Percentiles rank a stretch among this genome's conserved stretches.
phyloP scores from a whole-genome alignment of 2,329 filamentous ascomycete genomes.

The Penicillium sp. region DNA sequence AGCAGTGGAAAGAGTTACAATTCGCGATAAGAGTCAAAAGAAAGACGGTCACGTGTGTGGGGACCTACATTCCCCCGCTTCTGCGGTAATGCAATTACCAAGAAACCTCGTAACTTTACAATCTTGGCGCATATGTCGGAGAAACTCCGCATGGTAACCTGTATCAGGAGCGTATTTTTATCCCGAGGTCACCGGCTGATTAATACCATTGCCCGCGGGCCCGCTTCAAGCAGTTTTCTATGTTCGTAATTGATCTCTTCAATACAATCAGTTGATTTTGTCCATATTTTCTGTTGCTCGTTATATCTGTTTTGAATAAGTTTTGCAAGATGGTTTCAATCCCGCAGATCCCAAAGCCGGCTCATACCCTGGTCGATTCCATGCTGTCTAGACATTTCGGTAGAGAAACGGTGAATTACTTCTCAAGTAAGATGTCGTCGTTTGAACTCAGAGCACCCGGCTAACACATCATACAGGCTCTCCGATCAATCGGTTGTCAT shows the following conservation, averaged over 20 bases:
- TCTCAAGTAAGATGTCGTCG: conserved; percentile 44
- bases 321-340: conserved; percentile 30
- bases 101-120: conserved; percentile 1
- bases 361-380: conserved; percentile 61
- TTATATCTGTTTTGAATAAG: not conserved
- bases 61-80: conserved; percentile 17
- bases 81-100: conserved; percentile 5
- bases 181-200: conserved; percentile 17
- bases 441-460: not conserved
- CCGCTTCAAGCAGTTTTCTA: not conserved
- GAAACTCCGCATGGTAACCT: conserved; percentile 14
- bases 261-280: not conserved
- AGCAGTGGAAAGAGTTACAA: not conserved
- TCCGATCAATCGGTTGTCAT: conserved; percentile 53
- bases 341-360: conserved; percentile 56
- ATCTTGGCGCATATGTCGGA: not conserved
- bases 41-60: conserved; percentile 24
- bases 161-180: conserved; percentile 6
- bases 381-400: conserved; percentile 53
- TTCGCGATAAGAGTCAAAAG: conserved; percentile 10
- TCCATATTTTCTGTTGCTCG: not conserved
- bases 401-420: conserved; percentile 54
- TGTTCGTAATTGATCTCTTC: not conserved
- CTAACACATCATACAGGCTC: conserved; percentile 39
- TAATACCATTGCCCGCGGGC: conserved; percentile 10